A percentile compares a stretch with the other conserved stretches of the same genome.
phyloP scores from a whole-genome alignment of 805 yeast genomes.

The Ogataea nitratoaversa region DNA sequence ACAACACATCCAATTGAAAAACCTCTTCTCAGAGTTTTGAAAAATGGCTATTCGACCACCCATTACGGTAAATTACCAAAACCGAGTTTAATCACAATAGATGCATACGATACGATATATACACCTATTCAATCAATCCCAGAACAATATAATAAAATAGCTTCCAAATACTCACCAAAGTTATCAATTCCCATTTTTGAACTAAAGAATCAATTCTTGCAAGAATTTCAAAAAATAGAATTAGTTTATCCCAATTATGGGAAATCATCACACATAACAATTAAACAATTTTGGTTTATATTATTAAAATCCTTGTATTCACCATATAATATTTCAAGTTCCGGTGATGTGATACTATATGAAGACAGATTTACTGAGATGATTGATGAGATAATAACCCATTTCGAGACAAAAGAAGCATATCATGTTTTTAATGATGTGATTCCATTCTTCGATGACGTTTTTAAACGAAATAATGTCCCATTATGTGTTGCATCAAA shows the following conservation, averaged over 20 bases:
- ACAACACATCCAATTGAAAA: no score
- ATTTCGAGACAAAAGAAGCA: constrained; percentile 48
- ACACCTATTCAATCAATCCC: constrained; percentile 51
- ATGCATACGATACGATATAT: constrained; percentile 65
- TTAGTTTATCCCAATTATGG: constrained; percentile 60
- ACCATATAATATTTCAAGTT: not conserved
- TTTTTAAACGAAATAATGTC: constrained; percentile 13
- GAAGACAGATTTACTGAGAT: constrained; percentile 23
- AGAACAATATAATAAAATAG: constrained; percentile 49
- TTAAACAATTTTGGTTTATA: constrained; percentile 55
- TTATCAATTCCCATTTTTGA: constrained; percentile 18
- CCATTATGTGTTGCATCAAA: constrained; percentile 50
- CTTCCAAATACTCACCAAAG: constrained; percentile 39
- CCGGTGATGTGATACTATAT: not conserved
- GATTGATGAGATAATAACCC: constrained; percentile 40
- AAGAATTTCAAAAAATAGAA: constrained; percentile 33
- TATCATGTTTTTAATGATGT: constrained; percentile 55
- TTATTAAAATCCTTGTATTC: constrained; percentile 27
- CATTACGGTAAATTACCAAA: not conserved
- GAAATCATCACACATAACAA: constrained; percentile 31
- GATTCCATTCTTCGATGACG: constrained; percentile 35
- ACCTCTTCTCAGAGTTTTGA: no score
- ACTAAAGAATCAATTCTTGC: constrained; percentile 26
- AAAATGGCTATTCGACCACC: not conserved
- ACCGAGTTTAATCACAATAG: constrained; percentile 55